Evolutionary conservation across 768 basidiomycete species (phyloP).

Genomic region (Kwoniella bestiolae): DNA sequence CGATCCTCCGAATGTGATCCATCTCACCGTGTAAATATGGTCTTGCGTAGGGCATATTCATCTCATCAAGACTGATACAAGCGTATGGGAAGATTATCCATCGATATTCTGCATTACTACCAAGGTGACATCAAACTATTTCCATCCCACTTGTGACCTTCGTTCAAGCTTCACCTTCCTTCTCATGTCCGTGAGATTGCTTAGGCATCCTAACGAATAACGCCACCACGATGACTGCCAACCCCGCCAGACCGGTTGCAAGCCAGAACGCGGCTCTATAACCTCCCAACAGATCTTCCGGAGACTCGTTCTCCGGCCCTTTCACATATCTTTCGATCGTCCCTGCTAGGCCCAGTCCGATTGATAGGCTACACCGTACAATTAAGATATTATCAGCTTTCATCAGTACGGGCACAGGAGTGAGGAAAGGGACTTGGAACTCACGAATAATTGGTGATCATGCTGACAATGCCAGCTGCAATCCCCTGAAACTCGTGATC

Average conservation of each 20-base stretch:
- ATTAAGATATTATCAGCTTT: background rate
- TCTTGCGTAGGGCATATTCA: too few relatives aligned
- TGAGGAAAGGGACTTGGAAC: conserved; percentile 66
- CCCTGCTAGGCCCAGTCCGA: conserved; percentile 32
- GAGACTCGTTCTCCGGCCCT: background rate
- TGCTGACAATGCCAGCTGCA: conserved; percentile 32
- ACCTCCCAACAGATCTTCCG: conserved; percentile 15
- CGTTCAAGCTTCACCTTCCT: background rate
- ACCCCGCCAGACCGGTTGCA: conserved; percentile 16
- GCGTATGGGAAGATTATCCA: too few relatives aligned
- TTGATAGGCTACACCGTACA: conserved; percentile 18
- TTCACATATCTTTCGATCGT: conserved; percentile 24
- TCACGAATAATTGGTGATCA: conserved; percentile 34
- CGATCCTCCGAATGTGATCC: too few relatives aligned
- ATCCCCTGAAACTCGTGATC: conserved; percentile 31
- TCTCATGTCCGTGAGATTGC: conserved; percentile 18
- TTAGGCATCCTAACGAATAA: conserved; percentile 28
- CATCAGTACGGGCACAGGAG: background rate
- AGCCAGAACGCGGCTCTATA: conserved; percentile 25
- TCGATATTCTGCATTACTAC: background rate
- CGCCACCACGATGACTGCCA: conserved; percentile 22
- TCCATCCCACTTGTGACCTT: background rate
- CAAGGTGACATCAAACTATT: too few relatives aligned
- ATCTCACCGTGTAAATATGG: too few relatives aligned
- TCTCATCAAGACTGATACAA: too few relatives aligned